Evolutionary conservation across 495 filamentous ascomycete genomes (phyloP), one percentile per base, ranked within the genome.

Genomic region (Penicillium bialowiezense): DNA sequence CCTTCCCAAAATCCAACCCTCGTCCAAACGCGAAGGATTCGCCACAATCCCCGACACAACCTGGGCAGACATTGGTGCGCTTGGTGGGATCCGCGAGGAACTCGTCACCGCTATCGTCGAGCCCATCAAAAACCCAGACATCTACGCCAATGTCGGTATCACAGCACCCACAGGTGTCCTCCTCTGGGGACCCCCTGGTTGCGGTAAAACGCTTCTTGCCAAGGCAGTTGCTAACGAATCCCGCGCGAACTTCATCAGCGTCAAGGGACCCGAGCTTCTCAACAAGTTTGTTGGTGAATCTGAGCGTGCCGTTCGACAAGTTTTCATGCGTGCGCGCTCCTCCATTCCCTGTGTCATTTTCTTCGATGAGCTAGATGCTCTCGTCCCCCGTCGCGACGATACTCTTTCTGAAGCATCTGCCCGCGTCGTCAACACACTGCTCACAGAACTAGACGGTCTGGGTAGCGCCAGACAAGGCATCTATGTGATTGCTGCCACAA

Each of bases 281-380:
- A 95, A 95, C 71, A 96, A 96, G 69, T 98, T 89, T 56, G 91
- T 98, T 21, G 93, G 93, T 55, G 93, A 98, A 64, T 91, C 87
- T 15, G 93, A 98, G 65, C 84, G 91, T 14, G 89, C 93, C 0
- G 88, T 98, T 3, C 84, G 93, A 13, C 89, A 96, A 63, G 88
- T 97, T 2, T 98, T 98, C 63, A 81, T 85, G 38, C 86, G 93
- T 12, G 93, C 93, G 8, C 81, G 91, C 20, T 88, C 87, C 1
- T 89, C 84, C 7, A 79, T 93, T 1, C 93, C 93, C 17, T 97
- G 92, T 62, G 88, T 98, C 39, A 84, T 98, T 50, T 97, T 98
- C 79, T 97, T 98, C 64, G 93, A 98, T 68, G 93, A 98, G 65
- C 76, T 98, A 26, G 93, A 98, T 59, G 91, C 93, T 3, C 76